A percentile compares a stretch with the other conserved stretches of the same genome.
Evolutionary conservation across 192 early-diverging fungal genomes (phyloP).

Genomic region (Coemansia sp.): DNA sequence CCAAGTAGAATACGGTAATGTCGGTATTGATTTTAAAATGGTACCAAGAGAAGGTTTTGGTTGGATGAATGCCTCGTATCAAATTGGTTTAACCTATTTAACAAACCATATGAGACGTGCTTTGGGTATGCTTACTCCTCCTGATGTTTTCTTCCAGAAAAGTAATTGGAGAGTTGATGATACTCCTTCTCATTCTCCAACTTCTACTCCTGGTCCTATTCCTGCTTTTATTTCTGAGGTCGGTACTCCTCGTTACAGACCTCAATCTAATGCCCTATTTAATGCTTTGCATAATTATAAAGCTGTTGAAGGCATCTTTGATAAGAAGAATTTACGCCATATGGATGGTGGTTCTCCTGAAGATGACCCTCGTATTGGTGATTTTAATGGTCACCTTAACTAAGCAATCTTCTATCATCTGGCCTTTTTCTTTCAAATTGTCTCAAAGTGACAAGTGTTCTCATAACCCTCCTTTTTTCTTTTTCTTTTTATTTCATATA

Average conservation of each 20-base stretch:
- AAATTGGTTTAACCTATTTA: constrained; percentile 78
- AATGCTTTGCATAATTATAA: constrained; percentile 11
- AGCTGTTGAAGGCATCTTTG: not conserved
- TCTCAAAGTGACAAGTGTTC: no score
- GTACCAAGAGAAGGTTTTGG: constrained; percentile 96
- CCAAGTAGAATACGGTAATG: constrained; percentile 96
- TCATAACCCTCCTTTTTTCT: no score
- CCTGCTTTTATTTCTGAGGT: constrained; percentile 34
- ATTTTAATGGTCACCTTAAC: not conserved
- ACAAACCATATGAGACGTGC: constrained; percentile 71
- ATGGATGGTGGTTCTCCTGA: constrained; percentile 10
- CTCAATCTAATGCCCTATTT: constrained; percentile 31
- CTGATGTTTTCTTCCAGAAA: constrained; percentile 65
- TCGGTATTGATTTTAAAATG: constrained; percentile 90
- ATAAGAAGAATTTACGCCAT: not conserved
- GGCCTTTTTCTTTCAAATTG: no score
- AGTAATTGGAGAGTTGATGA: constrained; percentile 42
- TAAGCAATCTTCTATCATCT: no score
- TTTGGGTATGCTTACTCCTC: constrained; percentile 70
- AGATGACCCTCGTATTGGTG: constrained; percentile 13
- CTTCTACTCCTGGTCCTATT: constrained; percentile 28
- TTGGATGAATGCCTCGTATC: constrained; percentile 96
- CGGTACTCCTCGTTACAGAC: constrained; percentile 26
- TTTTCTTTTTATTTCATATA: no score
- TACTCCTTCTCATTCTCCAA: constrained; percentile 44